phyloP scores from a whole-genome alignment of 495 filamentous ascomycete species.

The Podospora conica region DNA sequence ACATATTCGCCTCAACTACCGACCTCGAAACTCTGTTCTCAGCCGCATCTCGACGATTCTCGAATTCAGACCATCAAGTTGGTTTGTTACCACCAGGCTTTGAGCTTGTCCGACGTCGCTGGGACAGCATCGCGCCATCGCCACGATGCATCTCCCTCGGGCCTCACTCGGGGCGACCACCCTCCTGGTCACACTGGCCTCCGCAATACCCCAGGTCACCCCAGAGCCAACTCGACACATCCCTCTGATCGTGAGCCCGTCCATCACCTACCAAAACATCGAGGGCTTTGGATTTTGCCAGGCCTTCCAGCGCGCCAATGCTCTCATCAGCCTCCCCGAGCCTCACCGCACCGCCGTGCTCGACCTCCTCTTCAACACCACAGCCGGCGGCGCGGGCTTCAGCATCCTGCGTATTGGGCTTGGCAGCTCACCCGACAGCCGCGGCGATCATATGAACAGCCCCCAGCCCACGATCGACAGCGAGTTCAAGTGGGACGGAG shows the following conservation, averaged over 20 bases:
- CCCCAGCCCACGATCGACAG: constrained; percentile 35
- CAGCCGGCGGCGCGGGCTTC: constrained; percentile 42
- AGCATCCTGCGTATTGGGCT: constrained; percentile 50
- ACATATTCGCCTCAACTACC: background rate
- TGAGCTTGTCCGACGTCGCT: background rate
- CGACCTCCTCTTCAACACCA: constrained; percentile 44
- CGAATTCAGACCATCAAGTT: background rate
- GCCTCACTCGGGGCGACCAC: background rate
- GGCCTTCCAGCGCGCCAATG: constrained; percentile 43
- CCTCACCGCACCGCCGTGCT: constrained; percentile 30
- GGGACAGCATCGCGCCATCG: background rate
- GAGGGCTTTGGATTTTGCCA: constrained; percentile 48
- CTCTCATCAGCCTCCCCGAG: constrained; percentile 29
- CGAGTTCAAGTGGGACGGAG: constrained; percentile 36
- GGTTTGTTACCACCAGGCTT: background rate
- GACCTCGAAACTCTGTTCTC: background rate
- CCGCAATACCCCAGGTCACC: background rate
- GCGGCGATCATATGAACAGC: constrained; percentile 25
- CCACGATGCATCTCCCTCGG: background rate
- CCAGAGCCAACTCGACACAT: background rate
- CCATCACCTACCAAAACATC: constrained; percentile 30
- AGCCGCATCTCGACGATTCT: background rate
- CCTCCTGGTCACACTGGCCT: background rate
- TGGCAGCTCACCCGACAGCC: constrained; percentile 20
- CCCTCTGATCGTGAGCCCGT: background rate